phyloP scores from a whole-genome alignment of 2,329 filamentous ascomycete species.

The Colletotrichum phormii region DNA sequence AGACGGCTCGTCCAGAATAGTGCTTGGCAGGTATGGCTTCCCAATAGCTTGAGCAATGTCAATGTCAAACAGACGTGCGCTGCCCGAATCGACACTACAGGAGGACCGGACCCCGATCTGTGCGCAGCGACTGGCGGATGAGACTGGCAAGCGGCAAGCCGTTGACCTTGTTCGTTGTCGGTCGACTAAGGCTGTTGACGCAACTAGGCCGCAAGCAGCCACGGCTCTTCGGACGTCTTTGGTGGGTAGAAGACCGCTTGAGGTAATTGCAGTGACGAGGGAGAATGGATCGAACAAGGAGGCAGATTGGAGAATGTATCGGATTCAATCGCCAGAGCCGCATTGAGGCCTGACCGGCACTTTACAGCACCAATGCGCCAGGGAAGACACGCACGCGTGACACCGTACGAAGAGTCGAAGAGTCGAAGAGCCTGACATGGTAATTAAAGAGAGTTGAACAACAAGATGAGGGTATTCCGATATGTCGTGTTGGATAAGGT shows the following conservation, averaged over 20 bases:
- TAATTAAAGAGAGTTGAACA: conserved; percentile 2
- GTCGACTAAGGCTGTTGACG: not conserved
- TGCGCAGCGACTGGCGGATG: conserved; percentile 28
- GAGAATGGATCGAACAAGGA: conserved; percentile 3
- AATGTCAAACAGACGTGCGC: conserved; percentile 31
- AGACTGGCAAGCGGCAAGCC: conserved; percentile 20
- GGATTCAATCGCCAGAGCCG: not conserved
- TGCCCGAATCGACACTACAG: conserved; percentile 15
- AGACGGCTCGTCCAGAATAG: not conserved
- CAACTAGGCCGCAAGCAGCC: conserved; percentile 34
- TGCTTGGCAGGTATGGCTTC: conserved; percentile 12
- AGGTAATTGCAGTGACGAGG: conserved; percentile 3
- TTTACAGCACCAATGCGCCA: not conserved
- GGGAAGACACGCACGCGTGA: not conserved
- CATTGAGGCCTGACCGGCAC: not conserved
- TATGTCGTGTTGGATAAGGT: not conserved
- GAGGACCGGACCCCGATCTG: conserved; percentile 22
- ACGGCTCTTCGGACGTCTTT: not conserved
- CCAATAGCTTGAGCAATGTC: conserved; percentile 28
- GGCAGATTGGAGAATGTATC: conserved; percentile 7
- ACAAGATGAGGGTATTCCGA: not conserved
- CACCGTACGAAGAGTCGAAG: not conserved
- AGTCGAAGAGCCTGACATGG: not conserved
- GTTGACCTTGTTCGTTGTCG: conserved; percentile 10
- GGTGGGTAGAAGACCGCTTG: conserved; percentile 9